A percentile compares a stretch with the other conserved stretches of the same genome.
phyloP scores from a whole-genome alignment of 345 rosid genomes.

The Erysimum cheiranthoides region DNA sequence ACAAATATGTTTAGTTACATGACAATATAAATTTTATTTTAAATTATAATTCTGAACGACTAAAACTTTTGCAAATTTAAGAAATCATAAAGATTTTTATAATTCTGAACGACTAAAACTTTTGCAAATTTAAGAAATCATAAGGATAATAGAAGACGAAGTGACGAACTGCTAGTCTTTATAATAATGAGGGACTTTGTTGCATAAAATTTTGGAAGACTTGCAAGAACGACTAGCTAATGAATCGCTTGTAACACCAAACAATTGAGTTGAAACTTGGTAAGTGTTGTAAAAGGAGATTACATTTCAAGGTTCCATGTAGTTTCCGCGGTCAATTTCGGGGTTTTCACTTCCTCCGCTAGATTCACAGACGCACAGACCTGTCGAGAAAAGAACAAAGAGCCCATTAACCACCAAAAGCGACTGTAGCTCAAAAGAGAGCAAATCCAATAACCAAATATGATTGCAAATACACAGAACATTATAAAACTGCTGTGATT shows the following conservation, averaged over 20 bases:
- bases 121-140: neutral
- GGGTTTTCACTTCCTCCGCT: conserved; percentile 66
- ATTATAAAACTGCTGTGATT: neutral
- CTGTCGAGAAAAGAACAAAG: conserved; percentile 44
- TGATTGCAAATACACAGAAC: conserved; percentile 5
- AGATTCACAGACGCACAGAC: conserved; percentile 68
- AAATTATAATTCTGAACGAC: no score
- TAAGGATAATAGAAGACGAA: conserved; percentile 7
- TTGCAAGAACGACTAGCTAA: neutral
- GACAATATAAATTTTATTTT: no score
- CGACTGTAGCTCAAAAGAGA: neutral
- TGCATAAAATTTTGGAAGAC: conserved; percentile 2
- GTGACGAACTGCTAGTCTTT: neutral
- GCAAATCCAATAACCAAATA: neutral
- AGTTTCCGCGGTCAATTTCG: conserved; percentile 74
- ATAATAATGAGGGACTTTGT: neutral
- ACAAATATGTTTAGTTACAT: no score
- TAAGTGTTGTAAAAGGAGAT: conserved; percentile 1
- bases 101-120: neutral
- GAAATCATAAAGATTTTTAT: no score
- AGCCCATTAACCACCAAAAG: neutral
- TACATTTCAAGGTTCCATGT: conserved; percentile 80
- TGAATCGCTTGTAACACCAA: conserved; percentile 21
- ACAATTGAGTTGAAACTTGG: conserved; percentile 10
- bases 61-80: no score